Evolutionary conservation across 2,329 filamentous ascomycete genomes (phyloP), one percentile per base, ranked within the genome.

Genomic region (Fonsecaea erecta): DNA sequence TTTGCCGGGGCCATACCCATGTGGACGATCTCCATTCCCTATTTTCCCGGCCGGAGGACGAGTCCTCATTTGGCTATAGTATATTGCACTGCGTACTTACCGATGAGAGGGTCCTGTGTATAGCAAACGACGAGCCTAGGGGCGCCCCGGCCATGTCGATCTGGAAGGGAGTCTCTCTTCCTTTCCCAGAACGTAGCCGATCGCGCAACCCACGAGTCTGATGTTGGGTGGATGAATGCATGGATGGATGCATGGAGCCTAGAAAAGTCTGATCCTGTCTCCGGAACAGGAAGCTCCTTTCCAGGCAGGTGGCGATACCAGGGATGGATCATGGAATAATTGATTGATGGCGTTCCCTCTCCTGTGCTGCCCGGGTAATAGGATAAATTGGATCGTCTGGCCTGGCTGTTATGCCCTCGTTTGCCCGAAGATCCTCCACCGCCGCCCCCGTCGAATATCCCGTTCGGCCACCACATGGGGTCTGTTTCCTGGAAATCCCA

Each of bases 331-430:
- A n/a, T n/a, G n/a, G n/a, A n/a, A n/a, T n/a, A n/a, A n/a, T n/a
- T n/a, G n/a, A n/a, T n/a, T n/a, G n/a, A n/a, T n/a, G n/a, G n/a
- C n/a, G n/a, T n/a, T n/a, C n/a, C n/a, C n/a, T n/a, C 28, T 30
- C 28, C 28, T 30, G 3, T 30, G 28, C 28, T 32, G n/a, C 28
- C 60, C 64, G 64, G 64, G 30, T 66, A 66, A 66, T 63, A 66
- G 64, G 64, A 66, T 66, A 66, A 65, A 58, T 46, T 28, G 37
- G n/a, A 24, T 16, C 32, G 21, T n/a, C n/a, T n/a, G n/a, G n/a
- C n/a, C 43, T 57, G 34, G 32, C 34, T 57, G 35, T 43, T 40
- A n/a, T 18, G 37, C 18, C n/a, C n/a, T n/a, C n/a, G n/a, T 26
- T 32, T 34, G 24, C 54, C 51, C 51, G 43, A 28, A 32, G 40